These are phyloP conservation scores for Endotrypanum monterogeii DNA, from an alignment of 208 protist species.

Conservation along the genomic window DNA sequence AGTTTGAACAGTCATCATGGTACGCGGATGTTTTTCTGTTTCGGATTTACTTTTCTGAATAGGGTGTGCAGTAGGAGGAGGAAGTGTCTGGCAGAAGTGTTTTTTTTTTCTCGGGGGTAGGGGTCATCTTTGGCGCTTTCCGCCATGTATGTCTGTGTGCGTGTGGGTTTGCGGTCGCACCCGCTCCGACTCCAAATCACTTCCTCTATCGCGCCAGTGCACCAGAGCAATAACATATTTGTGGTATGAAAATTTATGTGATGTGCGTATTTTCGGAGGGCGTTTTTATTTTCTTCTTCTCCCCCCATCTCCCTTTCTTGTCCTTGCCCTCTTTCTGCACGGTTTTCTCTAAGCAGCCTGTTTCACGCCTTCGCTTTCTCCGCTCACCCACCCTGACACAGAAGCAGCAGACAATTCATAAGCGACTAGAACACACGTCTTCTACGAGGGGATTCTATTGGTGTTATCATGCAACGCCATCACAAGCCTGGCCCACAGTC, in stretches of 20 bases:
- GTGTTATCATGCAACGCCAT: background rate
- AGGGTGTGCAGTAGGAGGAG: background rate
- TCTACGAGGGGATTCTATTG: background rate
- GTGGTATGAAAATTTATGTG: background rate
- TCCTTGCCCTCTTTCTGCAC: background rate
- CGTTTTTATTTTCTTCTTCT: background rate
- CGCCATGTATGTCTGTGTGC: background rate
- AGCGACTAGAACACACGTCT: background rate
- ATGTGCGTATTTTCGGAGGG: background rate
- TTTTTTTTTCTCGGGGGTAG: too few species aligned
- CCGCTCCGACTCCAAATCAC: too few species aligned
- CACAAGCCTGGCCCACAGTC: background rate
- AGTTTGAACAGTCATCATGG: too few species aligned
- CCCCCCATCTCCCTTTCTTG: background rate
- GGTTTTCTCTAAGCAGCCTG: background rate
- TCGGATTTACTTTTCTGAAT: background rate
- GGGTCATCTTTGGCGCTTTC: background rate
- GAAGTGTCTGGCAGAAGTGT: background rate
- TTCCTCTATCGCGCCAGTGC: background rate
- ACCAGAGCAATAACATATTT: background rate
- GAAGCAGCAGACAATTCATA: background rate
- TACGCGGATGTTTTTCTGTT: background rate
- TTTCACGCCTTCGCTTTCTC: background rate
- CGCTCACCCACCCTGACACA: background rate
- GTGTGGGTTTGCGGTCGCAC: too few species aligned